A percentile compares a stretch with the other conserved stretches of the same genome.
Conservation (phyloP, 441 rosid species). For the Gossypium schwendimanii region DNA sequence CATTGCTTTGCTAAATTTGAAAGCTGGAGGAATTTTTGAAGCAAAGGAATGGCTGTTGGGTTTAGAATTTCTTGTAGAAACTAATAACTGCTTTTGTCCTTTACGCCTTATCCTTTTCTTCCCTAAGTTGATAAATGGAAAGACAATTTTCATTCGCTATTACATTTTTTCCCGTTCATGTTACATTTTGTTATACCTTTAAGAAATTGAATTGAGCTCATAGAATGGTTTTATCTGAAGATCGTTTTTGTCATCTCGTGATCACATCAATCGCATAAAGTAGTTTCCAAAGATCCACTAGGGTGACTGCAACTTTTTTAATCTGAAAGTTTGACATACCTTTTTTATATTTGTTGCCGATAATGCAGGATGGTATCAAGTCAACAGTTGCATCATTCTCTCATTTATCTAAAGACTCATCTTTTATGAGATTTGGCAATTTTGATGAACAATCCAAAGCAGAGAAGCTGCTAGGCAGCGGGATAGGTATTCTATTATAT, state of each 20-base stretch:
- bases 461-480: constrained; percentile 71
- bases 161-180: not conserved
- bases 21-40: constrained; percentile 1
- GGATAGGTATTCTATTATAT: constrained; percentile 52
- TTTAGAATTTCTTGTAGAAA: not conserved
- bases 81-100: not conserved
- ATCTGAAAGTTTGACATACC: not conserved
- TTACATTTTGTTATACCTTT: not conserved
- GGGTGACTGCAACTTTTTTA: not conserved
- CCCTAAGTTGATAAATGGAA: not conserved
- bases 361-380: constrained; percentile 65
- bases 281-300: not conserved
- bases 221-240: constrained; percentile 1
- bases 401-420: constrained; percentile 43
- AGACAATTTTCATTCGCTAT: not conserved
- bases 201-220: not conserved
- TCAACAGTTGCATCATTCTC: constrained; percentile 60
- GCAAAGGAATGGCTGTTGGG: constrained; percentile 1
- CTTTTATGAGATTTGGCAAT: constrained; percentile 26
- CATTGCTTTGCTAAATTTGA: not conserved
- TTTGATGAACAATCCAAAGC: constrained; percentile 47
- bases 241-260: constrained; percentile 1
- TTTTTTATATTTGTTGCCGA: constrained; percentile 19
- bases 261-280: constrained; percentile 1
- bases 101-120: not conserved